Evolutionary conservation across 176 grass and related monocot genomes (phyloP), one percentile per base, ranked within the genome.

Genomic region (Oryza punctata): DNA sequence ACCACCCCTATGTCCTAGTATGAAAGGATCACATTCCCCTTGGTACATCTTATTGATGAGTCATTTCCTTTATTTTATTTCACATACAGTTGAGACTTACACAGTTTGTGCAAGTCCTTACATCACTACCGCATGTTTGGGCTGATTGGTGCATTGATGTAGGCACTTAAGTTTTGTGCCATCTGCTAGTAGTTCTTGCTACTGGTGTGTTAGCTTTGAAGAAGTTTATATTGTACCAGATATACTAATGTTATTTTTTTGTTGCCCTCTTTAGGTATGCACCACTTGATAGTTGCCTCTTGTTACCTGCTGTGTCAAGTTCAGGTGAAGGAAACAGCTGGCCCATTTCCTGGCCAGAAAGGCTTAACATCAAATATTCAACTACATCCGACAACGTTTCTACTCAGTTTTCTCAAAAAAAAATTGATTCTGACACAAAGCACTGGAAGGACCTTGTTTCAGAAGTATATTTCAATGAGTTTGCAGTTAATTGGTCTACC

Each of bases 271-370:
- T 78, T 75, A 97, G 94, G 94, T 93, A 91, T 90, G 50, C 49
- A n/a, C 85, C 91, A 73, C 89, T 98, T 27, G 91, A 94, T 21
- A 90, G 84, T 83, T 98, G 93, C 80, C 66, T 98, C 29, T 46
- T 57, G n/a, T 45, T 66, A 61, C 79, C 90, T n/a, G 28, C 50
- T 40, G 68, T 82, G 80, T 61, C 79, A 25, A 98, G 67, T 65
- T 75, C 80, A 70, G 85, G 57, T 82, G 76, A 67, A 86, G 78
- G 66, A 81, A 81, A 87, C 14, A 78, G 35, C 73, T 98, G 96
- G 96, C 87, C 93, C 25, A 60, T 79, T 81, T 71, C 87, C 27
- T 98, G 93, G 93, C 93, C 96, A 70, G 87, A 92, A 45, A 98
- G 96, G 78, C 96, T 98, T 78, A 76, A 87, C 33, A 87, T 60